Evolutionary conservation across 2,329 filamentous ascomycete genomes (phyloP).

Genomic region (Ophiosphaerella herpotricha): DNA sequence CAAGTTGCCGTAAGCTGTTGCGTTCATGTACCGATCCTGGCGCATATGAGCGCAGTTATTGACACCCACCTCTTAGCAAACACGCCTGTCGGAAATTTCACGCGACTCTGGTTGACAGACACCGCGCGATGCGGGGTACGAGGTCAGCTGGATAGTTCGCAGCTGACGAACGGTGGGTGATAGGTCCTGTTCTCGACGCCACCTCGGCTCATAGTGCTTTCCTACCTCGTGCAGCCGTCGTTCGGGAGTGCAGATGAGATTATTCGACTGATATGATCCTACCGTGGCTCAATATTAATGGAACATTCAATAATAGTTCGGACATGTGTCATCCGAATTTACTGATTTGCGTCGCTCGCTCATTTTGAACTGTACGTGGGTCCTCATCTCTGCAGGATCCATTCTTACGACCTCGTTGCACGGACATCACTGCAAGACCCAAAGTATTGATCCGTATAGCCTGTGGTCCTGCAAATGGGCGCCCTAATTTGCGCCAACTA

Average conservation of each 20-base stretch:
- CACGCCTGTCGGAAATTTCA: slow-evolving; percentile 3
- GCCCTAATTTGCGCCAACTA: slow-evolving; percentile 4
- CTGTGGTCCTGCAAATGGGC: not conserved
- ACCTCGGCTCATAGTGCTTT: not conserved
- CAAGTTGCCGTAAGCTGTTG: slow-evolving; percentile 2
- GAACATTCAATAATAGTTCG: not conserved
- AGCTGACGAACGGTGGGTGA: slow-evolving; percentile 1
- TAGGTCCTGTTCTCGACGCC: not conserved
- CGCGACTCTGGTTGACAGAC: not conserved
- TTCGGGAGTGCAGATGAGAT: not conserved
- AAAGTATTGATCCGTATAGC: not conserved
- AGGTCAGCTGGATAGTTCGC: slow-evolving; percentile 7
- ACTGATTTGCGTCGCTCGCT: not conserved
- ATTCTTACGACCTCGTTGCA: not conserved
- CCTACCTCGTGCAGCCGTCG: not conserved
- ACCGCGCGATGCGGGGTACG: not conserved
- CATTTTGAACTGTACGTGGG: not conserved
- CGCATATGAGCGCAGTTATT: slow-evolving; percentile 8
- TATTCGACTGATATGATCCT: not conserved
- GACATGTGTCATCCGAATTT: not conserved
- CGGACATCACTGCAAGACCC: not conserved
- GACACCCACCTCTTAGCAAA: not conserved
- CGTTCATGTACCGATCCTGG: slow-evolving; percentile 10
- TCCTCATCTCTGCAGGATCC: slow-evolving; percentile 4
- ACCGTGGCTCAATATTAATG: not conserved